phyloP scores from a whole-genome alignment of 495 filamentous ascomycete genomes.

The Annulohypoxylon bovei region DNA sequence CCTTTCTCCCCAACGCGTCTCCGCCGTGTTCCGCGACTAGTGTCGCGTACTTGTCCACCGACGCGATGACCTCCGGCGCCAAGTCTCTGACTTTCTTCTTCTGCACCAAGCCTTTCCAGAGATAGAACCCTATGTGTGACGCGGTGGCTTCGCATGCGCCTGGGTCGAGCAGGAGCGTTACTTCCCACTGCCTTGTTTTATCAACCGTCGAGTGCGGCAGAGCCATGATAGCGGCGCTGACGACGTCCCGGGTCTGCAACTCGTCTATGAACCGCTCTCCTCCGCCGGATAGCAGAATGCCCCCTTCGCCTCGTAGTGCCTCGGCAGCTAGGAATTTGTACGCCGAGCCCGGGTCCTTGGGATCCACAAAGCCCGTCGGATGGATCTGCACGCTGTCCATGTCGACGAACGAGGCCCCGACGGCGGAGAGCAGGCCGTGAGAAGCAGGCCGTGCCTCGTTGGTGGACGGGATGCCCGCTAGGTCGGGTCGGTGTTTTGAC shows the following conservation, averaged over 20 bases:
- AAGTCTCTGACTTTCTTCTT: conserved; percentile 63
- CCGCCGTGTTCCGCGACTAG: conserved; percentile 36
- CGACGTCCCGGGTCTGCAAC: conserved; percentile 62
- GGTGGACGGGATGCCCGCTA: conserved; percentile 66
- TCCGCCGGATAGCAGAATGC: conserved; percentile 56
- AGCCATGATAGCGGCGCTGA: conserved; percentile 59
- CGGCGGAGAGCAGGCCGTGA: conserved; percentile 56
- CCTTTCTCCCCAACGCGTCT: conserved; percentile 55
- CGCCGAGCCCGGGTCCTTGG: conserved; percentile 50
- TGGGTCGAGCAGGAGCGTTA: conserved; percentile 66
- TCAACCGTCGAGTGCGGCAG: conserved; percentile 38
- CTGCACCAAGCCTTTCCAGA: conserved; percentile 64
- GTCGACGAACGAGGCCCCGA: conserved; percentile 64
- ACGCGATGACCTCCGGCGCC: conserved; percentile 47
- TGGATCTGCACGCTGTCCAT: conserved; percentile 69
- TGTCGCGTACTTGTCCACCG: conserved; percentile 60
- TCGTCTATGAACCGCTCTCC: conserved; percentile 67
- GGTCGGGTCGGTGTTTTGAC: conserved; percentile 63
- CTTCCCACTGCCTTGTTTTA: conserved; percentile 60
- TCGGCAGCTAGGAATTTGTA: conserved; percentile 72
- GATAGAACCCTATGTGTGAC: conserved; percentile 67
- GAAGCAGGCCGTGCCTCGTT: conserved; percentile 64
- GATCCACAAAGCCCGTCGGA: conserved; percentile 79
- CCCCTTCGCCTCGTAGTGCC: conserved; percentile 67
- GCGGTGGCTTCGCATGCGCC: conserved; percentile 59